Base-by-base conservation (phyloP, 2,329 filamentous ascomycete genomes). In the Claviceps purpurea region DNA sequence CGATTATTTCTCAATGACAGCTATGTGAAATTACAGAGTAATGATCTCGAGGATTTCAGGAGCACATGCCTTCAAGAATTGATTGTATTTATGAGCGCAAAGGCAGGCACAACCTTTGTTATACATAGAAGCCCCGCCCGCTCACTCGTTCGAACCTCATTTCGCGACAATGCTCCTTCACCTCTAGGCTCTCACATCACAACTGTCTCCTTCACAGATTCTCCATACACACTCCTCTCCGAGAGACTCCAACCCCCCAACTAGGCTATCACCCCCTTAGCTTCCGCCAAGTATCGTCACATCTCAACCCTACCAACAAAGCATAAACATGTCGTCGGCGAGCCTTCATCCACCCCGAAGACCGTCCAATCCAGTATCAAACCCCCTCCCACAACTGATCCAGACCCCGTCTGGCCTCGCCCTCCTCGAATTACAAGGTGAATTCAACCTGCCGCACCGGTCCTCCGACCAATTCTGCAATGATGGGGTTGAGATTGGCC, bases 341-440 rank as follows among this genome's bases (percentile, higher is more conserved):
- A 65, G 59, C 37, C 66, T 79, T 16, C 66, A 77, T 55, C 72
- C 67, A 38, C 67, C 70, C 8, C 65, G 59, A 1, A 60, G 61
- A 22, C 53, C 59, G 14, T 52, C 53, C 20, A 40, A 56, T n/a
- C 30, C 59, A 5, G 43, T 56, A n/a, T 50, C 61, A 1, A 76
- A 68, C 53, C 82, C 87, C 4, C 78, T 97, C 4, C 93, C 93
- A 1, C 67, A 77, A n/a, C 75, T 95, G 56, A 79, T 97, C 16
- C 87, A 90, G 60, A 96, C 91, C 1, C 93, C 93, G 0, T 83
- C 86, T 0, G 93, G 93, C 49, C 79, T 96, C 42, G 91, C 91
- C 18, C 75, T 98, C 46, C 74, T 98, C 53, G 93, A 97, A 70
- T 79, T 98, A 14, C 93, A 98, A 73, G 93, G 90, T 55, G 88